phyloP scores from a whole-genome alignment of 2,329 filamentous ascomycete species.

The Emmonsia crescens region DNA sequence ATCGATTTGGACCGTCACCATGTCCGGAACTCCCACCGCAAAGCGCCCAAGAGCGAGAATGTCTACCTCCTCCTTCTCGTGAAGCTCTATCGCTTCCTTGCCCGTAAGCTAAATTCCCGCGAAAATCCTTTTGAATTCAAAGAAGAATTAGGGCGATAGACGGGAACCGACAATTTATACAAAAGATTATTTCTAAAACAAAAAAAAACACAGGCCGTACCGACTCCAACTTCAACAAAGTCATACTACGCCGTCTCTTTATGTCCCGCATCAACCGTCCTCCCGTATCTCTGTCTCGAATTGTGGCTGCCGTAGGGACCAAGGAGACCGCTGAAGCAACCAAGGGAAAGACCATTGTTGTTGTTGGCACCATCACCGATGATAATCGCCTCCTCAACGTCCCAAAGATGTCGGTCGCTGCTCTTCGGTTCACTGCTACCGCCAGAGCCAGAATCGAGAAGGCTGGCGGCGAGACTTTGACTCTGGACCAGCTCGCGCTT shows the following conservation, averaged over 20 bases:
- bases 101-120: conserved; percentile 55
- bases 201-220: conserved; percentile 61
- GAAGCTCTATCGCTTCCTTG: conserved; percentile 96
- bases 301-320: conserved; percentile 51
- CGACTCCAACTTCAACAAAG: conserved; percentile 97
- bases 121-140: conserved; percentile 1
- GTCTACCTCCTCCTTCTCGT: conserved; percentile 94
- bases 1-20: conserved; percentile 52
- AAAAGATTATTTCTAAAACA: not conserved
- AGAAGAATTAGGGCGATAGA: not conserved
- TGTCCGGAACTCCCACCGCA: conserved; percentile 64
- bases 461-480: conserved; percentile 89
- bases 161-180: conserved; percentile 1
- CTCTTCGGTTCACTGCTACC: conserved; percentile 91
- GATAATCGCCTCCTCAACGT: conserved; percentile 87
- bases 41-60: conserved; percentile 96
- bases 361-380: conserved; percentile 92
- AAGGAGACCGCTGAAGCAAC: conserved; percentile 45
- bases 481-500: conserved; percentile 93
- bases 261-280: conserved; percentile 98
- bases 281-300: conserved; percentile 86
- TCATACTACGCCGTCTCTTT: conserved; percentile 91
- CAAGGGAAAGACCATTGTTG: conserved; percentile 69
- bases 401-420: conserved; percentile 88
- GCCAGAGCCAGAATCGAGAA: conserved; percentile 87